Base-by-base conservation (phyloP, 2,329 filamentous ascomycete species). In the Phoma sp. region DNA sequence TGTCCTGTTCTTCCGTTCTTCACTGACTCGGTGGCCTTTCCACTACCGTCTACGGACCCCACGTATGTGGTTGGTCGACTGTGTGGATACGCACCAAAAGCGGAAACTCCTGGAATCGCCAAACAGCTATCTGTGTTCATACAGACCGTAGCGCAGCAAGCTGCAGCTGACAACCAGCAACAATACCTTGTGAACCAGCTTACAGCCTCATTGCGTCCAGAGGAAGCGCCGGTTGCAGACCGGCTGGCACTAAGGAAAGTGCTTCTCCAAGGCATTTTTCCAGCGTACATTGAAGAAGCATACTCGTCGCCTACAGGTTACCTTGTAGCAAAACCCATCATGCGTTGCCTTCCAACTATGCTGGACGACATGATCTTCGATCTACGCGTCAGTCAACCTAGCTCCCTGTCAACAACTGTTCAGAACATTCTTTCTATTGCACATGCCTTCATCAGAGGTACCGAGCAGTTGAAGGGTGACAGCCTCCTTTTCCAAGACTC, bases 41-140 rank as follows among this genome's bases (percentile, higher is more conserved):
- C 86, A 2, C 74, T 88, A 4, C 86, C 86, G 6, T 78, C 79
- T 2, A 77, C 74, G 2, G 86, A 88, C 64, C 86, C 86, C 2
- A 82, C 79, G 0, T 88, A 88, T 65, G 84, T 88, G 22, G 81
- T 87, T 4, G 85, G 84, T 8, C 81, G 81, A 53, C 74, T 88
- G 29, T 85, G 83, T 60, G 81, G 83, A 39, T 88, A 88, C 57
- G 81, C 79, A 12, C 76, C 82, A 1, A 85, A 83, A 60, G 72
- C 87, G 2, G 71, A 70, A 3, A 77, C 81, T 22, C 59, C 74
- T 7, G 80, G 80, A 53, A 78, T 79, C 10, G 76, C 80, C 6
- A 86, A 84, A 60, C 79, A 85, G 53, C 74, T 88, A 31, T 80
- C 78, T 6, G 76, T 78, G n/a, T 88, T 87, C 68, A 69, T 88